A percentile compares a stretch with the other conserved stretches of the same genome.
Conservation (phyloP, 805 yeast genomes). For the Yarrowia sp. region DNA sequence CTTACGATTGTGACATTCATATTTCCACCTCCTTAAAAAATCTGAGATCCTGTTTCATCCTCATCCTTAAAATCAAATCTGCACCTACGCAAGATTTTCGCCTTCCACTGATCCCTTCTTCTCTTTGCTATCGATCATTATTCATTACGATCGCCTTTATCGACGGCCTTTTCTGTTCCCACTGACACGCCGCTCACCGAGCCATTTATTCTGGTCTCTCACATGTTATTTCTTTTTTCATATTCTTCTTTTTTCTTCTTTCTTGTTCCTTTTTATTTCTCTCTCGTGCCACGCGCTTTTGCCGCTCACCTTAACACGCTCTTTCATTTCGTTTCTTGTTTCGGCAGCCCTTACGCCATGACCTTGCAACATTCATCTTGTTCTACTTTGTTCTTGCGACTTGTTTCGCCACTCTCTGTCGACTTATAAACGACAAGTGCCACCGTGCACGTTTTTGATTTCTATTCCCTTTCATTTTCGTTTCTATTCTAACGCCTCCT, state of each 20-base stretch:
- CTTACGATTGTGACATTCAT: constrained; percentile 7
- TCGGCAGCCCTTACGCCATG: neutral
- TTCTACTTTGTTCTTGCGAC: neutral
- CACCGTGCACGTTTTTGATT: neutral
- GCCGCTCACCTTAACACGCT: neutral
- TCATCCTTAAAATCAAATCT: neutral
- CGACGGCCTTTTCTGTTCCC: constrained; percentile 3
- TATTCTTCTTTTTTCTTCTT: neutral
- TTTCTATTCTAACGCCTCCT: neutral
- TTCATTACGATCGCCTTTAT: neutral
- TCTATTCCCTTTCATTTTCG: neutral
- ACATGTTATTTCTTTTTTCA: neutral
- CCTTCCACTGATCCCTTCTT: neutral
- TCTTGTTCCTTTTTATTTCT: neutral
- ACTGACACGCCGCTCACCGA: constrained; percentile 1
- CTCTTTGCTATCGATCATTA: neutral
- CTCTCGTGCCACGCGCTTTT: neutral
- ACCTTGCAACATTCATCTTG: neutral
- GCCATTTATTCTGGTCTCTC: constrained; percentile 8
- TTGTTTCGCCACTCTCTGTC: constrained; percentile 10
- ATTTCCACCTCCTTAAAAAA: neutral
- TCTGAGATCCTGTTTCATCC: neutral
- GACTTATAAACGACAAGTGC: neutral
- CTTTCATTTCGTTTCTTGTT: constrained; percentile 3
- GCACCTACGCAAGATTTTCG: no score